A percentile compares a stretch with the other conserved stretches of the same genome.
Evolutionary conservation across 106 monocot genomes (phyloP).

Genomic region (Acorus gramineus): DNA sequence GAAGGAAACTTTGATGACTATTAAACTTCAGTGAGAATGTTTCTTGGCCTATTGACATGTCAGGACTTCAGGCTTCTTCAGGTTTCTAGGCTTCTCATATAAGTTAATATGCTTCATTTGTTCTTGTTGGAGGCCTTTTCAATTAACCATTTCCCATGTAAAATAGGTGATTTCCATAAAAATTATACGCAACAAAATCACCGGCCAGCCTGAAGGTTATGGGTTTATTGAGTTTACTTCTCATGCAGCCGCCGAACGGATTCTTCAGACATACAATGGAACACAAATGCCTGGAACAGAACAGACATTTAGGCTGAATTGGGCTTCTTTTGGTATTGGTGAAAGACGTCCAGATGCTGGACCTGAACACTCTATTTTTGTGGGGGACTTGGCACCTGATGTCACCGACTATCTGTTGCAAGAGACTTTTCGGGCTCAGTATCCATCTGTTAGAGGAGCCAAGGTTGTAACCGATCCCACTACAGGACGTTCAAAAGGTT

Average conservation of each 20-base stretch:
- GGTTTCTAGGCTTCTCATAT: no score
- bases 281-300: slow-evolving; percentile 89
- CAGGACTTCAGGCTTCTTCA: no score
- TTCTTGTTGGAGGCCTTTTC: no score
- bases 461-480: slow-evolving; percentile 92
- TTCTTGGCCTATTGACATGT: no score
- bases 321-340: slow-evolving; percentile 93
- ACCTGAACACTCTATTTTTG: slow-evolving; percentile 93
- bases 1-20: no score
- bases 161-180: slow-evolving; percentile 74
- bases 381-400: slow-evolving; percentile 94
- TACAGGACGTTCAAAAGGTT: slow-evolving; percentile 92
- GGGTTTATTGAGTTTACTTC: slow-evolving; percentile 92
- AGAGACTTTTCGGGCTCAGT: slow-evolving; percentile 77
- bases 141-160: neutral
- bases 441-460: slow-evolving; percentile 89
- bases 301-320: slow-evolving; percentile 77
- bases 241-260: slow-evolving; percentile 77
- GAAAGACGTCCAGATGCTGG: slow-evolving; percentile 66
- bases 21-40: no score
- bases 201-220: slow-evolving; percentile 91
- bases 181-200: slow-evolving; percentile 90
- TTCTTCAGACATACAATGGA: slow-evolving; percentile 89
- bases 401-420: slow-evolving; percentile 94
- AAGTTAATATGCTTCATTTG: no score